phyloP scores from a whole-genome alignment of 371 early-diverging fungal genomes.

The Mucor irregularis region DNA sequence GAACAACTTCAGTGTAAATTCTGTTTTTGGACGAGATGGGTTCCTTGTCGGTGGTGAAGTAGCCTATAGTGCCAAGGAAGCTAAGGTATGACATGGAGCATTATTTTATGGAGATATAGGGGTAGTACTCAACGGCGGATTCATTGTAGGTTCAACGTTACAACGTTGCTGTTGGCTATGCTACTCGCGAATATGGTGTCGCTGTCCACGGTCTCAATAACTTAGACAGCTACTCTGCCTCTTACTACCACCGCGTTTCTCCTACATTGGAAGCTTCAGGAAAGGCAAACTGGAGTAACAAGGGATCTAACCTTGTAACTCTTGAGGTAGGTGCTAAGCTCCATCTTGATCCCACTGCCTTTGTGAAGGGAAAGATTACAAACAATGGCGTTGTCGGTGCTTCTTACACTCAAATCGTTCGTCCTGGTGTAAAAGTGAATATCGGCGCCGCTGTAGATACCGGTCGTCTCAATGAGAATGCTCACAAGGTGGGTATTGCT shows the following conservation, averaged over 20 bases:
- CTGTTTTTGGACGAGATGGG: conserved; percentile 73
- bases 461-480: conserved; percentile 87
- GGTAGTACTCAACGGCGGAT: not conserved
- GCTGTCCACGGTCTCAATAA: conserved; percentile 79
- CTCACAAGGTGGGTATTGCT: conserved; percentile 92
- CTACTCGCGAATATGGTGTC: conserved; percentile 82
- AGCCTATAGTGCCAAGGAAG: conserved; percentile 85
- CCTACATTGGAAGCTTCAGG: conserved; percentile 90
- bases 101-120: not conserved
- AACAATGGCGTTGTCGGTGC: conserved; percentile 91
- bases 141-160: conserved; percentile 68
- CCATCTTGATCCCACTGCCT: conserved; percentile 82
- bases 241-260: conserved; percentile 94
- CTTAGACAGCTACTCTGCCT: conserved; percentile 76
- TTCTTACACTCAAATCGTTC: conserved; percentile 71
- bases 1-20: conserved; percentile 49
- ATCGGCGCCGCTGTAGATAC: conserved; percentile 92
- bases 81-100: conserved; percentile 45
- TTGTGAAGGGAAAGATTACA: conserved; percentile 95
- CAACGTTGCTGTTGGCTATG: conserved; percentile 83
- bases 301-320: conserved; percentile 70
- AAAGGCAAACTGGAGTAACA: conserved; percentile 87
- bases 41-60: conserved; percentile 91
- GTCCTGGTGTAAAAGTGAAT: conserved; percentile 93
- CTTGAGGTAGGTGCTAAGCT: conserved; percentile 96